Conservation (phyloP, 2,329 filamentous ascomycete genomes). For the Calonectria pteridis region DNA sequence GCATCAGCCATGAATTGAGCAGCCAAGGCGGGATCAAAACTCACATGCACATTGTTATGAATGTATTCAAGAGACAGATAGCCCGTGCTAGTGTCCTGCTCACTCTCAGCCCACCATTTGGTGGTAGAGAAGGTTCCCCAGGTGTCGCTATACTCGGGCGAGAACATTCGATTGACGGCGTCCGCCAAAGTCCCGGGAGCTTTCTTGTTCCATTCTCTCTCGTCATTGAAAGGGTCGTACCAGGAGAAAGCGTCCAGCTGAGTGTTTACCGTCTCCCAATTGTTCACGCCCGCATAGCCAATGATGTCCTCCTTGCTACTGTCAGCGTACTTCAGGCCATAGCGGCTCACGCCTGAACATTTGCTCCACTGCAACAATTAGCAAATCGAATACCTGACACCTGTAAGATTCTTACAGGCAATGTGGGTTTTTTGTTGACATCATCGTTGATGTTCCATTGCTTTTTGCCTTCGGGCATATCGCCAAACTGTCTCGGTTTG, state of each 20-base stretch:
- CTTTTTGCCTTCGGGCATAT: conserved; percentile 25
- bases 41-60: conserved; percentile 55
- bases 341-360: conserved; percentile 21
- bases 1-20: neutral
- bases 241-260: neutral
- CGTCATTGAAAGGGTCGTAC: neutral
- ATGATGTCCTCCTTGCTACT: neutral
- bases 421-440: neutral
- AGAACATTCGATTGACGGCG: conserved; percentile 42
- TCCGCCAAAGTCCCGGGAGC: conserved; percentile 36
- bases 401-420: conserved; percentile 1
- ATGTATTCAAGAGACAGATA: conserved; percentile 51
- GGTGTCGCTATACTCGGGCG: conserved; percentile 41
- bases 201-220: conserved; percentile 13
- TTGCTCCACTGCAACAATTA: conserved; percentile 16
- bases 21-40: too few relatives aligned
- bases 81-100: conserved; percentile 14
- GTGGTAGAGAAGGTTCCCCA: conserved; percentile 31
- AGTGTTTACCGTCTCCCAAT: conserved; percentile 8
- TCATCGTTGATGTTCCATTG: conserved; percentile 28
- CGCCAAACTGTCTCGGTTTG: conserved; percentile 23
- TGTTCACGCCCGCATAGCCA: conserved; percentile 20
- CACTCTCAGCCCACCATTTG: conserved; percentile 9
- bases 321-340: neutral
- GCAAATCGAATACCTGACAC: neutral